phyloP scores from a whole-genome alignment of 2,329 filamentous ascomycete species.

The Aspergillus aculeatus region DNA sequence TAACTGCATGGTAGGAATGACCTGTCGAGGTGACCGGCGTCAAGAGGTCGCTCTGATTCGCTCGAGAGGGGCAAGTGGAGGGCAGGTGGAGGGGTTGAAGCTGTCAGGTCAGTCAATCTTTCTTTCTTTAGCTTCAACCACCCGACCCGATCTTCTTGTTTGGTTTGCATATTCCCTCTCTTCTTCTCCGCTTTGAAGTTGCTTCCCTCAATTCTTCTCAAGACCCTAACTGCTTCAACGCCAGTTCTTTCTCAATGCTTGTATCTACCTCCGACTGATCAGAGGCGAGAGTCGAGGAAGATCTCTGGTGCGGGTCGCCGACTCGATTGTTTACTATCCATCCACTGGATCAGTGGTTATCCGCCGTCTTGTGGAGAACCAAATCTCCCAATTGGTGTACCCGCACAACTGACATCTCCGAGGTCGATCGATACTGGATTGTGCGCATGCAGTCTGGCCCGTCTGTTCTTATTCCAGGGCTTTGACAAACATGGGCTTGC shows the following conservation, averaged over 20 bases:
- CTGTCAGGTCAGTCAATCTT: background rate
- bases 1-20: background rate
- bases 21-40: background rate
- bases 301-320: background rate
- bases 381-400: too few relatives aligned
- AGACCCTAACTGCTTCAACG: background rate
- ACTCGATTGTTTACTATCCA: background rate
- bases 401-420: background rate
- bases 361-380: too few relatives aligned
- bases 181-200: background rate
- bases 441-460: background rate
- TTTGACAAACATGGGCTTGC: constrained; percentile 7
- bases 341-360: background rate
- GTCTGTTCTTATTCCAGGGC: background rate
- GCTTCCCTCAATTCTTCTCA: background rate
- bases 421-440: background rate
- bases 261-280: background rate
- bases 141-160: background rate
- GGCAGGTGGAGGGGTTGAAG: too few relatives aligned
- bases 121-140: background rate
- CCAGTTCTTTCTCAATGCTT: background rate
- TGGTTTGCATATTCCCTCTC: background rate
- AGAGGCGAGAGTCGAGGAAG: background rate
- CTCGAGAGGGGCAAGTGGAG: background rate
- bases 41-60: background rate